Evolutionary conservation across 1,284 basidiomycete genomes (phyloP).

Genomic region (Tausonia pullulans): DNA sequence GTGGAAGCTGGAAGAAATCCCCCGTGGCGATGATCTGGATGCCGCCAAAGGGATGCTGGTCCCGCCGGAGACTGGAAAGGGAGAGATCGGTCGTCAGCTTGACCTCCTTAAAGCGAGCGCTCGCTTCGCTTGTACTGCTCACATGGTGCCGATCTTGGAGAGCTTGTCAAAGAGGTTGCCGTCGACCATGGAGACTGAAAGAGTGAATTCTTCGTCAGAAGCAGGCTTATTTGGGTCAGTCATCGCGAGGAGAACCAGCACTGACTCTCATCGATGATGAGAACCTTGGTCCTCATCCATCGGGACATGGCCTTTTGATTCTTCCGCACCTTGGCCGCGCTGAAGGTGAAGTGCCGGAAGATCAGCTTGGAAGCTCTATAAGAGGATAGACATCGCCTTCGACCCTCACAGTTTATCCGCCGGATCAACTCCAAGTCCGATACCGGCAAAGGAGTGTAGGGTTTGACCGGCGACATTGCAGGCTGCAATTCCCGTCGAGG

Average conservation of each 20-base stretch:
- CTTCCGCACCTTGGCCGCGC: constrained; percentile 52
- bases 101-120: no score
- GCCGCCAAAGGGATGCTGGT: constrained; percentile 73
- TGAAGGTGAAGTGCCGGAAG: background rate
- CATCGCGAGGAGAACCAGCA: constrained; percentile 1
- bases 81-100: no score
- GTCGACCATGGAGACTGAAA: constrained; percentile 90
- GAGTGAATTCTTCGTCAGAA: no score
- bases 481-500: constrained; percentile 81
- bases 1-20: constrained; percentile 95
- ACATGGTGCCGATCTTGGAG: constrained; percentile 40
- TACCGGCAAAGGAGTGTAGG: constrained; percentile 81
- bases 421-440: constrained; percentile 67
- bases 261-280: constrained; percentile 89
- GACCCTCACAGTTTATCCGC: constrained; percentile 43
- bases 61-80: constrained; percentile 34
- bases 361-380: background rate
- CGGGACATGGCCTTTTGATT: constrained; percentile 52
- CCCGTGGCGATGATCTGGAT: constrained; percentile 91
- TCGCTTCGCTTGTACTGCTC: no score
- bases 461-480: constrained; percentile 91
- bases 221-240: no score
- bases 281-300: constrained; percentile 64
- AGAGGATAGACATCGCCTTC: background rate
- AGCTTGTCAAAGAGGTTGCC: constrained; percentile 52